Percentiles rank a stretch among this genome's conserved stretches.
These are phyloP conservation scores for Ichthyophthirius multifiliis DNA, from an alignment of 169 alveolate genomes.

Conservation along the genomic window DNA sequence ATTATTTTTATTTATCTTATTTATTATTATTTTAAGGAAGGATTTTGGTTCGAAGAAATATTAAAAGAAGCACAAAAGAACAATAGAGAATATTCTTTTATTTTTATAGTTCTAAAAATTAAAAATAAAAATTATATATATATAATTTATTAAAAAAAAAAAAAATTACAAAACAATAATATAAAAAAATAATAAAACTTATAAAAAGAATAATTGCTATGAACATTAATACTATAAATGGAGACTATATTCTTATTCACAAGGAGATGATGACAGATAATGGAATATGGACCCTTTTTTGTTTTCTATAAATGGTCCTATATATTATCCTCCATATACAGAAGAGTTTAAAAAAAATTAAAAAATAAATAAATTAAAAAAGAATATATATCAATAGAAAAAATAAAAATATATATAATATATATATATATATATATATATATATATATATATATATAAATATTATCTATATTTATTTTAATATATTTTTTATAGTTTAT, in stretches of 20 bases:
- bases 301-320: background rate
- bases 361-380: background rate
- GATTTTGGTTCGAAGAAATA: constrained; percentile 5
- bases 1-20: background rate
- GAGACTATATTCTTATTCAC: background rate
- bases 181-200: background rate
- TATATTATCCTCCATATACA: background rate
- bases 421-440: background rate
- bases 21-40: background rate
- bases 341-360: background rate
- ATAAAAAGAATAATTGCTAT: background rate
- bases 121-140: too few relatives aligned
- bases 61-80: background rate
- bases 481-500: background rate
- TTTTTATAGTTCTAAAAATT: too few relatives aligned
- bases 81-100: background rate
- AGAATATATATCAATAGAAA: background rate
- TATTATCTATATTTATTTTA: background rate
- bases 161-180: background rate
- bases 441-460: background rate
- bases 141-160: background rate
- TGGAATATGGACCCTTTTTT: constrained; percentile 1
- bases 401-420: background rate
- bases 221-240: background rate
- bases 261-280: background rate